Evolutionary conservation across 257 asterid genomes (phyloP).

Genomic region (Jacaranda mimosifolia): DNA sequence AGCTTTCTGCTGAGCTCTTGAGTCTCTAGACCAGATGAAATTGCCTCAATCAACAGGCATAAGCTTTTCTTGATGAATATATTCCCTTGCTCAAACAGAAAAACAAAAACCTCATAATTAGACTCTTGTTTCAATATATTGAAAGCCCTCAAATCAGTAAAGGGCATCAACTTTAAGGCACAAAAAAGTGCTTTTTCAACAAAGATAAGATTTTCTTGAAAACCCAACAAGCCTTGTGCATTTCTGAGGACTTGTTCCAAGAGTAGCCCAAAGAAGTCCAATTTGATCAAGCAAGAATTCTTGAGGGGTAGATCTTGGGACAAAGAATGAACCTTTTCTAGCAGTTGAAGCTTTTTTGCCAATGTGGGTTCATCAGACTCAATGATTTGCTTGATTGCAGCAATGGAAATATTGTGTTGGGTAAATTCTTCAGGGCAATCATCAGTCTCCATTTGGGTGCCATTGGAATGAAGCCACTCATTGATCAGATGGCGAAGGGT

Average conservation of each 20-base stretch:
- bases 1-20: slow-evolving; percentile 39
- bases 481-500: slow-evolving; percentile 60
- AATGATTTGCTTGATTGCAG: slow-evolving; percentile 40
- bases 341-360: slow-evolving; percentile 42
- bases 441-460: slow-evolving; percentile 5
- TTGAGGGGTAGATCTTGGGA: slow-evolving; percentile 42
- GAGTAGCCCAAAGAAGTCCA: slow-evolving; percentile 44
- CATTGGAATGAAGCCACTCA: slow-evolving; percentile 49
- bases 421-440: background rate
- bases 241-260: slow-evolving; percentile 35
- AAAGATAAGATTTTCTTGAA: slow-evolving; percentile 28
- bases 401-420: slow-evolving; percentile 14
- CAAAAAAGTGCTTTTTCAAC: slow-evolving; percentile 47
- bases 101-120: slow-evolving; percentile 25
- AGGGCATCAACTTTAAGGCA: slow-evolving; percentile 53
- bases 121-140: slow-evolving; percentile 47
- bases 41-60: slow-evolving; percentile 52
- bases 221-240: background rate
- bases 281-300: slow-evolving; percentile 41
- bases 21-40: slow-evolving; percentile 39
- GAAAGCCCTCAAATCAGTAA: slow-evolving; percentile 43
- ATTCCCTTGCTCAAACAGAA: slow-evolving; percentile 47
- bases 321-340: slow-evolving; percentile 44
- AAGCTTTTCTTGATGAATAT: slow-evolving; percentile 46
- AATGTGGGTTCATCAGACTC: slow-evolving; percentile 45